A percentile compares a stretch with the other conserved stretches of the same genome.
Evolutionary conservation across 495 filamentous ascomycete species (phyloP).

Genomic region (Penicillium salamii): DNA sequence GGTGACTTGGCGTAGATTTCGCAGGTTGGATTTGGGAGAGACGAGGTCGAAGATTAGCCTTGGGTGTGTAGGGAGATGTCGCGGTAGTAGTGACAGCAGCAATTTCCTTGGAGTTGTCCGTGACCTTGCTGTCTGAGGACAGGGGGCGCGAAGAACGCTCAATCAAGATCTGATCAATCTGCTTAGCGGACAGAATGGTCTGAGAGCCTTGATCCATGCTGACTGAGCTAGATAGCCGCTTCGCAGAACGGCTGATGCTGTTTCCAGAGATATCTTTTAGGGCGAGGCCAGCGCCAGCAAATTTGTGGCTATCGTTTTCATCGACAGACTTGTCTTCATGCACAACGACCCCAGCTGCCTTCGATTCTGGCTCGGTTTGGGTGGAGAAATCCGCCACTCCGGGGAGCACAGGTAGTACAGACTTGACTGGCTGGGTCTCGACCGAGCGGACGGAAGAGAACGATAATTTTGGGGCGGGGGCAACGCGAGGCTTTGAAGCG

Average conservation of each 20-base stretch:
- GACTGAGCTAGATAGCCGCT: conserved; percentile 34
- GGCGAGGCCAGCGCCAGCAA: conserved; percentile 40
- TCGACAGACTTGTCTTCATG: conserved; percentile 57
- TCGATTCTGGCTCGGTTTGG: conserved; percentile 24
- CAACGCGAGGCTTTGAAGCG: conserved; percentile 21
- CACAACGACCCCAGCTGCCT: conserved; percentile 27
- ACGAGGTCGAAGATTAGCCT: conserved; percentile 27
- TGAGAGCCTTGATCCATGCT: conserved; percentile 68
- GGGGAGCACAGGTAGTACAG: conserved; percentile 18
- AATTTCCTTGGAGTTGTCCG: conserved; percentile 29
- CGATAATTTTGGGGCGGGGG: conserved; percentile 22
- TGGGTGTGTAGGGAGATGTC: conserved; percentile 35
- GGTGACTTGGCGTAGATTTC: conserved; percentile 31
- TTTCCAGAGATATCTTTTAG: conserved; percentile 46
- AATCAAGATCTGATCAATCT: conserved; percentile 65
- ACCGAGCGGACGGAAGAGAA: conserved; percentile 39
- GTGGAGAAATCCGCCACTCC: conserved; percentile 16
- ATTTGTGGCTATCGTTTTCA: conserved; percentile 37
- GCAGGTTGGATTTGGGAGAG: conserved; percentile 33
- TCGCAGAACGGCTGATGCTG: conserved; percentile 28
- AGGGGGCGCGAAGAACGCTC: conserved; percentile 35
- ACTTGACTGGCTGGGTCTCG: conserved; percentile 38
- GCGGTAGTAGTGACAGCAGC: conserved; percentile 12
- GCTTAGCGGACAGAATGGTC: conserved; percentile 69
- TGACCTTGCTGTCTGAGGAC: conserved; percentile 28